These are phyloP conservation scores for Dendrocalamus sinicus DNA, from an alignment of 176 grass and related monocot species.

Conservation along the genomic window DNA sequence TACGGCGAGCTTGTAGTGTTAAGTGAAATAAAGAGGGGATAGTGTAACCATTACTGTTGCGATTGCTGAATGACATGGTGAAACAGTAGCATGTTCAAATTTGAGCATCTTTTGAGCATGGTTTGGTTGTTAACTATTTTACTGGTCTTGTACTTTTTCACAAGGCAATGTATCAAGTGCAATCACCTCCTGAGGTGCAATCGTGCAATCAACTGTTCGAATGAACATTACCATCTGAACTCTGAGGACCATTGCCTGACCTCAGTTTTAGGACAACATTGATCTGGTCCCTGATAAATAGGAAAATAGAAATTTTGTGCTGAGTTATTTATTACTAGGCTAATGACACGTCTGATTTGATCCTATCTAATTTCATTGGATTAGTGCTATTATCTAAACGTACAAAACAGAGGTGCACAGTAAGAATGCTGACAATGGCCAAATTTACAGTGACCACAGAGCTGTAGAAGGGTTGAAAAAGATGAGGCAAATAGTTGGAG, in stretches of 20 bases:
- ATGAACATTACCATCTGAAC: not conserved
- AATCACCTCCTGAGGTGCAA: not conserved
- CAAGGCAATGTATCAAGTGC: not conserved
- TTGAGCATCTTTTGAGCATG: not conserved
- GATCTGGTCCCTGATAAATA: not conserved
- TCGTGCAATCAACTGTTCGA: not conserved
- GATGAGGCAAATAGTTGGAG: not conserved
- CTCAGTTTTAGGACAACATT: not conserved
- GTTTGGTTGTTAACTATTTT: conserved; percentile 2
- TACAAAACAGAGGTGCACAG: not conserved
- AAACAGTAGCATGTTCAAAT: conserved; percentile 13
- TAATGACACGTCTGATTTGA: not conserved
- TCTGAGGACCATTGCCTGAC: not conserved
- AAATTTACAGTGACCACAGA: not conserved
- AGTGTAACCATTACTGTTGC: not conserved
- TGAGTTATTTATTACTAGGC: not conserved
- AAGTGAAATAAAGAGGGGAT: conserved; percentile 17
- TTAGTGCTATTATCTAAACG: not conserved
- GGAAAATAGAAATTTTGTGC: not conserved
- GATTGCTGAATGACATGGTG: not conserved
- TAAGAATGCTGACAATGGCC: not conserved
- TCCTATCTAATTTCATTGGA: not conserved
- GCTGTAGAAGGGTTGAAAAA: not conserved
- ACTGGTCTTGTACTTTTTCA: not conserved
- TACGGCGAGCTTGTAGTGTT: not conserved